Percentiles rank a stretch among this genome's conserved stretches.
Evolutionary conservation across 331 rosid species (phyloP).

Genomic region (Rosa hybrid): DNA sequence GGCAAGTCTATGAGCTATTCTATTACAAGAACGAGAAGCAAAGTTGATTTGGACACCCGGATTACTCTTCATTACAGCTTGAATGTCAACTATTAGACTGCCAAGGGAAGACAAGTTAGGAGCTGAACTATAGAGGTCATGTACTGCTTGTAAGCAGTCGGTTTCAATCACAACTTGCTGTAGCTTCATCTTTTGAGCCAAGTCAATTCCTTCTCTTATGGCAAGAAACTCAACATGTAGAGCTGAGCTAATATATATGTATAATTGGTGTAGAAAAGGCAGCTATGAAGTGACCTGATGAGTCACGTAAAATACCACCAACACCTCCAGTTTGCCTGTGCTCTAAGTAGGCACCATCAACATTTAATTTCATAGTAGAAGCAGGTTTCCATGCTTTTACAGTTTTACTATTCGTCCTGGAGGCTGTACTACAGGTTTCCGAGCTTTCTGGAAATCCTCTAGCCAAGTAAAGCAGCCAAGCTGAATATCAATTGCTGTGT

Average conservation of each 20-base stretch:
- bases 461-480: background rate
- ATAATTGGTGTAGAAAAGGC: background rate
- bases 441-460: background rate
- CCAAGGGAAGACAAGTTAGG: background rate
- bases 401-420: background rate
- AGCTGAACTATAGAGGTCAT: background rate
- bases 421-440: background rate
- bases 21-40: too few species aligned
- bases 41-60: too few species aligned
- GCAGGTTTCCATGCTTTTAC: background rate
- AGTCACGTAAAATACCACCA: background rate
- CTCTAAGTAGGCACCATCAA: background rate
- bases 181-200: background rate
- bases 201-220: background rate
- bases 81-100: background rate
- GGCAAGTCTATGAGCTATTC: too few species aligned
- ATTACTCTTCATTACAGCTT: background rate
- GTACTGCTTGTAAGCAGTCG: background rate
- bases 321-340: background rate
- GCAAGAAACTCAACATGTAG: too few species aligned
- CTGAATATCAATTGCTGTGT: background rate
- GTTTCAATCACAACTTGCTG: background rate
- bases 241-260: background rate
- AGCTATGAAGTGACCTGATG: background rate
- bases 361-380: background rate